phyloP scores from a whole-genome alignment of 805 yeast species.

The Metschnikowia bowlesiae region DNA sequence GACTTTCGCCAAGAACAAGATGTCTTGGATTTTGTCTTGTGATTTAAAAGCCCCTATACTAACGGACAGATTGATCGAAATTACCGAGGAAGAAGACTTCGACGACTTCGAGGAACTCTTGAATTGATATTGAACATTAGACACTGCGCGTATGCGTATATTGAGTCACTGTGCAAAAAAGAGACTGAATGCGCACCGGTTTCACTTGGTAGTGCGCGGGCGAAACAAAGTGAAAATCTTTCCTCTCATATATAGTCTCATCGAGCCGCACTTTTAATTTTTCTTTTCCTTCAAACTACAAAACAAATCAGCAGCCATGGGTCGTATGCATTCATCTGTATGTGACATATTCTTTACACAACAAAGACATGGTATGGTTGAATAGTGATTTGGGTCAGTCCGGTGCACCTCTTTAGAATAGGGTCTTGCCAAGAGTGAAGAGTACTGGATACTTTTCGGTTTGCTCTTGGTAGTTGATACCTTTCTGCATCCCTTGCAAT shows the following conservation, averaged over 20 bases:
- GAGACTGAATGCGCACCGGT: conserved; percentile 1
- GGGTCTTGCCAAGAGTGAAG: conserved; percentile 30
- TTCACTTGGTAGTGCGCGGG: conserved; percentile 5
- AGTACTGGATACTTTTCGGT: conserved; percentile 11
- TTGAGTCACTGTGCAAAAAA: conserved; percentile 1
- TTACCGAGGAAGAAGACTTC: conserved; percentile 67
- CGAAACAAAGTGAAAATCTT: conserved; percentile 18
- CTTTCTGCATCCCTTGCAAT: not conserved
- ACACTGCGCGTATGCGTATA: not conserved
- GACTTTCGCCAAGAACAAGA: not conserved
- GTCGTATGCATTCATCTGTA: conserved; percentile 99
- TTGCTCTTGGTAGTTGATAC: conserved; percentile 25
- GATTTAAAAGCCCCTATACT: conserved; percentile 10
- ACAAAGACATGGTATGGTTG: conserved; percentile 19
- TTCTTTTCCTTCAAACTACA: conserved; percentile 10
- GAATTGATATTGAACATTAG: not conserved
- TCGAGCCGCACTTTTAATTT: conserved; percentile 1
- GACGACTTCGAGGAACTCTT: conserved; percentile 46
- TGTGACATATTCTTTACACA: conserved; percentile 38
- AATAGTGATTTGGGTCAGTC: conserved; percentile 22
- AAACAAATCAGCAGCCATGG: conserved; percentile 72
- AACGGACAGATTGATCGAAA: conserved; percentile 48
- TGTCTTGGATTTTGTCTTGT: not conserved
- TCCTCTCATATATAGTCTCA: conserved; percentile 12
- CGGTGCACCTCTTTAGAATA: conserved; percentile 20